Evolutionary conservation across 257 asterid genomes (phyloP), one percentile per base, ranked within the genome.

Genomic region (Misopates orontium): DNA sequence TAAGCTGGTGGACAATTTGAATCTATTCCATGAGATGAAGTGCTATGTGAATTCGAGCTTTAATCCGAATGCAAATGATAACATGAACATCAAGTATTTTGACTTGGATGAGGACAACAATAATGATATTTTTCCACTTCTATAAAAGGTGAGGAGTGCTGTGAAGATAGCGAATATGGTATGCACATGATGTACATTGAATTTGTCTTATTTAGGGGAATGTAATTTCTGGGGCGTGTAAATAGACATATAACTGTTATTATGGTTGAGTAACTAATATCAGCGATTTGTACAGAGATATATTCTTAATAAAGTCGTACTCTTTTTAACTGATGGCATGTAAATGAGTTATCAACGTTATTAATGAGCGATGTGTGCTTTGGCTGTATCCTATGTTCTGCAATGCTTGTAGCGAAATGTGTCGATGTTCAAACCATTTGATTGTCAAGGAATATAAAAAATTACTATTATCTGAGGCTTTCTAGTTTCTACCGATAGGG

Each of bases 1-100:
- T 77, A 91, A 91, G 85, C 87, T 90, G 75, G 99, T 94, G 80
- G 99, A 94, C 72, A 86, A 90, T 71, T 60, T 94, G 89, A 88
- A 90, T 70, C 85, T 90, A 68, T 94, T 94, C 71, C 85, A 82
- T 39, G 99, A 79, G 66, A 90, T 94, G 97, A 90, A 90, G 75
- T 94, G 99, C 82, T 90, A 94, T 32, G 98, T 87, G 77, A 73
- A 64, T 75, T 67, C 96, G 5, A 84, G 84, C 77, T 91, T 91
- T 87, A 84, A 90, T 55, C 97, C 96, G 3, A 71, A 81, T 75
- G 76, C 78, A 1, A 77, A 77, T 56, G 70, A 75, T 47, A 67
- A 68, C 22, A 63, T 81, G 66, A 71, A 78, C 69, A 70, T 86
- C 83, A 80, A 83, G 67, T 86, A 66, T 42, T 64, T 90, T 6